Evolutionary conservation across 2,329 filamentous ascomycete genomes (phyloP), one percentile per base, ranked within the genome.

Genomic region (Rhexocercosporidium sp.): DNA sequence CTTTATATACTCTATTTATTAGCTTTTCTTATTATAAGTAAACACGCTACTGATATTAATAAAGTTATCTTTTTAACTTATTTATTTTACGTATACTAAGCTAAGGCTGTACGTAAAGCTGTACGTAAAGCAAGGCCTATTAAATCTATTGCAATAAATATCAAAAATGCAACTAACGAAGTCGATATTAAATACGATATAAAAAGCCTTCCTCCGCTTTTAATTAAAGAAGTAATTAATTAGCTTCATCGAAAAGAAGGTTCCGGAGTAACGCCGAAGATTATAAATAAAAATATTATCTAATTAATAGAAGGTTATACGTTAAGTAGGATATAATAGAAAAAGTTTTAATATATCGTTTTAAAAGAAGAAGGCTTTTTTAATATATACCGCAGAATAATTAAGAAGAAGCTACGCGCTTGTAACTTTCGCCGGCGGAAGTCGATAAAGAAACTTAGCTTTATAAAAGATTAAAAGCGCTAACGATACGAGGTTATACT

Each of bases 261-360:
- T 12, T 37, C 12, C 18, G 31, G 31, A n/a, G n/a, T n/a, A 3
- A 37, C 9, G n/a, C n/a, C 7, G 16, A 37, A 60, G 27, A 16
- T 34, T 14, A 31, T 12, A n/a, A 22, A 37, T 27, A 29, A 53
- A 1, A 27, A 51, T n/a, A 18, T 65, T 34, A 61, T 31, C 3
- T n/a, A 39, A 9, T n/a, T 65, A 9, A n/a, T 65, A 9, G 41
- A 65, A 34, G 20, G 34, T 62, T 66, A 20, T 62, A 65, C 46
- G 44, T 41, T 65, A 20, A 60, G 54, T 60, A 65, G 60, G 44
- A 60, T 53, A 12, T 29, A 60, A 65, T 8, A 44, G 3, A 65
- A 54, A 18, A 65, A 65, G 44, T 34, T 60, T 12, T 65, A 14
- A 44, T n/a, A 54, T 34, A 44, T 53, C 12, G 31, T 60, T 18